Base-by-base conservation (phyloP, 75 land plant genomes). In the Picea glauca region DNA sequence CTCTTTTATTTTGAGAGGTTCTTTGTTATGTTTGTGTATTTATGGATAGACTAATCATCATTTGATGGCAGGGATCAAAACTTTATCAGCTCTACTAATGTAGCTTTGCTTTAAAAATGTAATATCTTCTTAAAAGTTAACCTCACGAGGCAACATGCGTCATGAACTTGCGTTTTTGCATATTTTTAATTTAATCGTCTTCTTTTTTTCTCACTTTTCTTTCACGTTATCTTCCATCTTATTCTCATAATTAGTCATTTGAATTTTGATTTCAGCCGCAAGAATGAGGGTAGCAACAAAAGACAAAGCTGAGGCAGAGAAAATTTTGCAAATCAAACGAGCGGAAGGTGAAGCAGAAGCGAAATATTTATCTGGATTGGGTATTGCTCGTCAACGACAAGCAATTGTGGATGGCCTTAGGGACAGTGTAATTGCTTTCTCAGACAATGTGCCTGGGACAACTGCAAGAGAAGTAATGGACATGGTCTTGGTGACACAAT, bases 311-410 rank as follows among this genome's bases (percentile, higher is more conserved):
- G 91, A 89, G 60, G 91, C 84, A 13, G 91, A 89, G 82, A 89
- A 89, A 78, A 87, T 89, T 30, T 59, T 88, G 40, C 90, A 88
- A 78, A 89, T 88, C 72, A 88, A 88, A 74, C 64, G 90, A 72
- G 90, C 90, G 2, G 90, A 88, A 78, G 90, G 82, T 7, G 90
- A 88, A 20, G 88, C 90, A 1, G 90, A 88, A 62, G 63, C 91
- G 38, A 89, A 89, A 73, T 89, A 87, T 62, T 75, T 89, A 7
- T 84, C 91, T 3, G 90, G 90, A 11, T 62, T 87, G 15, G 85
- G 85, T 3, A 75, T 84, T 76, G 85, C 87, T 9, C 60, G 85
- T 4, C 87, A 85, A 75, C 73, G 87, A 12, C 85, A 85, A 62
- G 87, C 87, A 1, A 85, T 85, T 61, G 85, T 85, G 58, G 82